Evolutionary conservation across 2,329 filamentous ascomycete species (phyloP).

Genomic region (Phyllosticta capitalensis): DNA sequence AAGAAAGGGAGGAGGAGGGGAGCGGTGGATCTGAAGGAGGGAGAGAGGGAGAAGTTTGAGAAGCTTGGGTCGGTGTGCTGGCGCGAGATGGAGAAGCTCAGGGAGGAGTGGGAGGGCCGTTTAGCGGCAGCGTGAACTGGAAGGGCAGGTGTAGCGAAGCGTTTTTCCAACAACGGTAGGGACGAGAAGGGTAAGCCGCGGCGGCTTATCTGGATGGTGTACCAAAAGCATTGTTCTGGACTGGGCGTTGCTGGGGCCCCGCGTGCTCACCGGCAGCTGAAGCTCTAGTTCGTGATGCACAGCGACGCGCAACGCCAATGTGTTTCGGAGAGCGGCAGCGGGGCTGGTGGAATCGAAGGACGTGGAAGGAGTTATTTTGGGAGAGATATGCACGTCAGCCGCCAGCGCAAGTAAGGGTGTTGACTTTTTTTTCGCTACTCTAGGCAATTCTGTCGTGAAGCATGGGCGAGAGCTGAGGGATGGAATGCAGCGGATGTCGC

Average conservation of each 20-base stretch:
- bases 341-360: too few species aligned
- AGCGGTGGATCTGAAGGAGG: slow-evolving; percentile 49
- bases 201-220: not conserved
- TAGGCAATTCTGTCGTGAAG: not conserved
- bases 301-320: not conserved
- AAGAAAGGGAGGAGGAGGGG: slow-evolving; percentile 49
- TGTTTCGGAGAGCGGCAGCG: too few species aligned
- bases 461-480: not conserved
- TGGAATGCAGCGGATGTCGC: not conserved
- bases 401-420: not conserved
- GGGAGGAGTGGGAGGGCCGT: slow-evolving; percentile 50
- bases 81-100: slow-evolving; percentile 62
- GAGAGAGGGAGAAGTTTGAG: slow-evolving; percentile 54
- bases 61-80: slow-evolving; percentile 52
- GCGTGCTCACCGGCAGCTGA: not conserved
- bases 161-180: not conserved
- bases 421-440: not conserved
- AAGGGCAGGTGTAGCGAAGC: not conserved
- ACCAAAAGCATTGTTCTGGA: not conserved
- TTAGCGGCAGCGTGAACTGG: not conserved
- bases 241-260: not conserved
- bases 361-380: not conserved
- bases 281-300: not conserved
- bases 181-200: not conserved
- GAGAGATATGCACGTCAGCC: not conserved